Evolutionary conservation across 176 grass and related monocot species (phyloP).

Genomic region (Eremochloa ophiuroides): DNA sequence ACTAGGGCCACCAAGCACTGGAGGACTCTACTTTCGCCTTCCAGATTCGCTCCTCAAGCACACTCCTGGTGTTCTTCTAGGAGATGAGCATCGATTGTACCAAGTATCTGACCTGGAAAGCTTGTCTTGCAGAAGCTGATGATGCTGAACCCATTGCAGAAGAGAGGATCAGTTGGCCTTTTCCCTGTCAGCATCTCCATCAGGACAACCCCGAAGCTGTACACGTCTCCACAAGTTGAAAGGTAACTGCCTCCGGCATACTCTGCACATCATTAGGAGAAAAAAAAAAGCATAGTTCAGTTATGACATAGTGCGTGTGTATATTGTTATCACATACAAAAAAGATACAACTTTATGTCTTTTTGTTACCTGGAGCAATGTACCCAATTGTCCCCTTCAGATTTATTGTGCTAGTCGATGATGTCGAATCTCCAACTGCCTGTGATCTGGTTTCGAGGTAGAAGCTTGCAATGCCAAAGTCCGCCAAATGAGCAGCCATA

Average conservation of each 20-base stretch:
- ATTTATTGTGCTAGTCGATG: neutral
- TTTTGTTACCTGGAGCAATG: constrained; percentile 40
- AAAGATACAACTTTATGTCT: neutral
- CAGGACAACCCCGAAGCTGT: constrained; percentile 12
- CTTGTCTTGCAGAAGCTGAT: constrained; percentile 1
- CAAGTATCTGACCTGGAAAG: neutral
- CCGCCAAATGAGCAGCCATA: constrained; percentile 36
- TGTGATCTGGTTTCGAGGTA: neutral
- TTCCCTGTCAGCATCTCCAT: constrained; percentile 7
- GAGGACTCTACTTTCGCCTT: neutral
- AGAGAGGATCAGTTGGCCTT: constrained; percentile 23
- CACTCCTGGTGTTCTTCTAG: constrained; percentile 1
- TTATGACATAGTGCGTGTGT: too few relatives aligned
- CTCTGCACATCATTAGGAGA: neutral
- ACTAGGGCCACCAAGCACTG: neutral
- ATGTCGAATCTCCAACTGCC: neutral
- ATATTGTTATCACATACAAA: too few relatives aligned
- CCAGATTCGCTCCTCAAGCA: neutral
- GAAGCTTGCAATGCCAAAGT: constrained; percentile 51
- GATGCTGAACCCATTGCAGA: constrained; percentile 10
- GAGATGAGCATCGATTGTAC: neutral
- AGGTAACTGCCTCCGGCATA: neutral
- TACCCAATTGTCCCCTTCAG: constrained; percentile 50
- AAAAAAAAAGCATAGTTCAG: too few relatives aligned
- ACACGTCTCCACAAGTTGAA: constrained; percentile 16